Evolutionary conservation across 306 rosid species (phyloP), one percentile per base, ranked within the genome.

Genomic region (Ormosia emarginata): DNA sequence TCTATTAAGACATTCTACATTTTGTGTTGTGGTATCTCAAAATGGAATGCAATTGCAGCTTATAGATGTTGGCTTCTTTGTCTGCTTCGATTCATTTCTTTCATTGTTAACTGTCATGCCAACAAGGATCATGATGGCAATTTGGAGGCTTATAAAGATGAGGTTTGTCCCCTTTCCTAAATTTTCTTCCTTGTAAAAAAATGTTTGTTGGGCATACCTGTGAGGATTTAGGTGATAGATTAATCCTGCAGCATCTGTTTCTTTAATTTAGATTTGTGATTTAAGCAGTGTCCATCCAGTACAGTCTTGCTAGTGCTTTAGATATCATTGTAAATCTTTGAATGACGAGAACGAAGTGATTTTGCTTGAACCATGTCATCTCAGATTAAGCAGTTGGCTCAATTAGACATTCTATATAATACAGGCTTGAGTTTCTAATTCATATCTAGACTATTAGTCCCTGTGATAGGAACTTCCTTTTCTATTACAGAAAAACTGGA

Each of bases 31-130:
- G 75, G 58, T 33, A 70, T 74, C 86, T 89, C 61, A 81, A 47
- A 74, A 56, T 81, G 70, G 74, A 77, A 78, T 70, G 58, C 81
- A 82, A 66, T 87, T 86, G 96, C 99, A 95, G 99, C 99, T 95
- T 80, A 95, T 95, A 85, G 87, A 90, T 71, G 97, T 95, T 77
- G 99, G 99, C 71, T 92, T 93, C 92, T 95, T 95, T 56, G 97
- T 95, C 88, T 95, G 99, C 91, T 74, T 95, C 56, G 98, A 95
- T 87, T 95, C 99, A 36, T 95, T 95, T 92, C 90, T 95, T 77
- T 93, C 99, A n/a, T 61, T 95, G 77, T 83, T 95, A 88, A 95
- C 99, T 74, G 77, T 95, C 88, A 93, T 93, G 99, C 99, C 99
- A 30, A 90, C 96, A 47, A 92, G 99, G 87, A 81, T 92, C 55